These are phyloP conservation scores for Nicotiana attenuata DNA, from an alignment of 257 asterid species.

Conservation along the genomic window DNA sequence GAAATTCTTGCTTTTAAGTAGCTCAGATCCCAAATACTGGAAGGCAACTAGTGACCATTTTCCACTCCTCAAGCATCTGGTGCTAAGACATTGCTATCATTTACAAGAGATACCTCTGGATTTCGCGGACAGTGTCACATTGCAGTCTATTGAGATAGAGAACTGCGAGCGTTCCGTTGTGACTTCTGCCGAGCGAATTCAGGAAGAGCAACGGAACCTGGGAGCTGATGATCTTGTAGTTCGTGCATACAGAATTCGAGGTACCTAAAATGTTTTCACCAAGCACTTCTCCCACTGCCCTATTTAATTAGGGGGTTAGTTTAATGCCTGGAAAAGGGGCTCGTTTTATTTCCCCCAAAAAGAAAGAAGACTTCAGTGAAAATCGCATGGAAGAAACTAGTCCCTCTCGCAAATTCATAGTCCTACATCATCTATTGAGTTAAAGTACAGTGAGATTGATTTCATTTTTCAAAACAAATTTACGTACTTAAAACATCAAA, in stretches of 20 bases:
- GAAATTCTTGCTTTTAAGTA: neutral
- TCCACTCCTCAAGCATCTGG: constrained; percentile 16
- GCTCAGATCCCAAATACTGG: neutral
- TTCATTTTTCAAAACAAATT: too few relatives aligned
- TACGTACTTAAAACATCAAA: too few relatives aligned
- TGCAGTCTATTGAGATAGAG: constrained; percentile 20
- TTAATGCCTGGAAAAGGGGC: too few relatives aligned
- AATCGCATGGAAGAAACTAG: too few relatives aligned
- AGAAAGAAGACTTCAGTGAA: too few relatives aligned
- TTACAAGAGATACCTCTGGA: constrained; percentile 22
- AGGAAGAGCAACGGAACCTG: constrained; percentile 6
- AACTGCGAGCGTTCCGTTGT: constrained; percentile 19
- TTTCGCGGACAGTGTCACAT: constrained; percentile 21
- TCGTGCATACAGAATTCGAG: neutral
- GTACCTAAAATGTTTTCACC: too few relatives aligned
- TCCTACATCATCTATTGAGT: too few relatives aligned
- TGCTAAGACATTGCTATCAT: constrained; percentile 14
- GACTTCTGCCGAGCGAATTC: constrained; percentile 25
- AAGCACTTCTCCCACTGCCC: too few relatives aligned
- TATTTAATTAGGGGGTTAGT: too few relatives aligned
- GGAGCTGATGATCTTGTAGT: neutral
- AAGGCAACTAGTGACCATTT: constrained; percentile 9
- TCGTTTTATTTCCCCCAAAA: too few relatives aligned
- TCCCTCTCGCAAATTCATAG: too few relatives aligned
- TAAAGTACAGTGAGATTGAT: too few relatives aligned